A percentile compares a stretch with the other conserved stretches of the same genome.
These are phyloP conservation scores for Phialophora verrucosa DNA, from an alignment of 2,329 filamentous ascomycete species.

Conservation along the genomic window DNA sequence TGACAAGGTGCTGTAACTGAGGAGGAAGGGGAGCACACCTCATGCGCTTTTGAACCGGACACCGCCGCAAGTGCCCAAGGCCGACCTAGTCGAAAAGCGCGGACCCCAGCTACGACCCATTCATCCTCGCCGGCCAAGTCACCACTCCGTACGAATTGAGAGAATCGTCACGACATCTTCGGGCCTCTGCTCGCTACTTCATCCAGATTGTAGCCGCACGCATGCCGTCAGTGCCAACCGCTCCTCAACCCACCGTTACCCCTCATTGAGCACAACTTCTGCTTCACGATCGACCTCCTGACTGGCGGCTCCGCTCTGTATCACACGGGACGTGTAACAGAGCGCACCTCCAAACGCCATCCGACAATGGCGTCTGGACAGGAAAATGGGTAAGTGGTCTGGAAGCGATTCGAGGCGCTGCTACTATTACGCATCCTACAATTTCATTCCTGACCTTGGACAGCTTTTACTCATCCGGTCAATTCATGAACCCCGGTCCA, in stretches of 20 bases:
- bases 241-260: slow-evolving; percentile 23
- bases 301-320: slow-evolving; percentile 22
- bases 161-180: slow-evolving; percentile 12
- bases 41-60: background rate
- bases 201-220: slow-evolving; percentile 27
- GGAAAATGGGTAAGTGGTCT: slow-evolving; percentile 31
- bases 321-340: slow-evolving; percentile 24
- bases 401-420: background rate
- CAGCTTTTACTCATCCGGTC: slow-evolving; percentile 66
- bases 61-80: background rate
- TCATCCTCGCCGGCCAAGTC: background rate
- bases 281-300: slow-evolving; percentile 23
- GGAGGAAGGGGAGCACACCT: background rate
- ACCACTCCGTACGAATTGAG: slow-evolving; percentile 7
- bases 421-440: background rate
- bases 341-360: slow-evolving; percentile 7
- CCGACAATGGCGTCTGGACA: slow-evolving; percentile 33
- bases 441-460: slow-evolving; percentile 20
- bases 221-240: slow-evolving; percentile 28
- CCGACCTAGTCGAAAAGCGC: slow-evolving; percentile 3
- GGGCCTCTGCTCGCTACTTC: slow-evolving; percentile 18
- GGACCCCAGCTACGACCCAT: slow-evolving; percentile 6
- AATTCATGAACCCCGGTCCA: slow-evolving; percentile 96
- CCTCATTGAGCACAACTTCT: slow-evolving; percentile 28
- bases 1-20: background rate